Base-by-base conservation (phyloP, 441 rosid genomes). In the Gossypium trilobum region DNA sequence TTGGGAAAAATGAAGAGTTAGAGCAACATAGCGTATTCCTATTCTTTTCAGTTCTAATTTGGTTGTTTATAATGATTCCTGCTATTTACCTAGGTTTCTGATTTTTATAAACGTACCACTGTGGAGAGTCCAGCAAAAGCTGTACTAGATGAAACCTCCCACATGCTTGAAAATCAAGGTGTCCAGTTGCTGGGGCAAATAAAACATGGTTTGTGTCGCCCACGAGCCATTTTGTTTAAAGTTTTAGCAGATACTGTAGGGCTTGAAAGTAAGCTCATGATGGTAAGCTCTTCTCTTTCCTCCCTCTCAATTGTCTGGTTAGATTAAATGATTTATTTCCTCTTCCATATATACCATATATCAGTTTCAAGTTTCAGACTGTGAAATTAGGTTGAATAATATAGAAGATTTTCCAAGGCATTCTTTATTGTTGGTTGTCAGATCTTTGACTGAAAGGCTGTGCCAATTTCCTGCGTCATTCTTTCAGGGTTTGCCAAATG, bases 161-260 rank as follows among this genome's bases (percentile, higher is more conserved):
- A 85, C 42, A 76, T 88, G 78, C 79, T 85, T 79, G 98, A 95
- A 78, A 85, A 74, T 75, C 88, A 85, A 76, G 88, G 88, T 72
- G 82, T 91, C 75, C 99, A 93, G 81, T 76, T 93, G 83, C 83
- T 95, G 78, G 98, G 99, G 69, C 97, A 93, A 82, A 93, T 95
- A 86, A 93, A 75, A 80, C 90, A 90, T 72, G 97, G 99, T 70
- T 88, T 95, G 60, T 95, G 98, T 76, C 90, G 97, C 78, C 91
- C 94, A 73, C 93, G 99, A 77, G 98, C 99, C 62, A 90, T 95
- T 68, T 80, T 93, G 79, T 95, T 93, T 81, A 93, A 95, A 84
- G 97, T 93, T 75, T 83, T 95, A 73, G 97, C 99, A 23, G 99
- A 95, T 81, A 85, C 94, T 52, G 94, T 93, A 42, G 98, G 97